Evolutionary conservation across 2,329 filamentous ascomycete species (phyloP).

Genomic region (Monosporascus sp.): DNA sequence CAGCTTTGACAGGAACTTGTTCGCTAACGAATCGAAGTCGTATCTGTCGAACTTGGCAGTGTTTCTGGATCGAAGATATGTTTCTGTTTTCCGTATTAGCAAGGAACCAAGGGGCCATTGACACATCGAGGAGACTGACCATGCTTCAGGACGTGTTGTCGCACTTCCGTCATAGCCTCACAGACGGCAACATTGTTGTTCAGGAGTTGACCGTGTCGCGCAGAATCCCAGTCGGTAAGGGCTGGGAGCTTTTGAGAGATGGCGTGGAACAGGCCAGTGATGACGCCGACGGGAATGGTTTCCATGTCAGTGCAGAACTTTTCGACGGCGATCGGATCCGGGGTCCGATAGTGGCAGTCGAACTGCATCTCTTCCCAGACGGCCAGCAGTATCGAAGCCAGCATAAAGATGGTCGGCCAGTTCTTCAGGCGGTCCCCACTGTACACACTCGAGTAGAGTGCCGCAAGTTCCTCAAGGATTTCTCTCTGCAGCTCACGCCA

Average conservation of each 20-base stretch:
- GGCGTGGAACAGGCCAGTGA: conserved; percentile 93
- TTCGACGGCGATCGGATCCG: conserved; percentile 74
- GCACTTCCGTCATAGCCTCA: conserved; percentile 93
- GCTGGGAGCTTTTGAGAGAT: conserved; percentile 94
- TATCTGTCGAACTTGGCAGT: conserved; percentile 80
- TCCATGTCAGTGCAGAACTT: conserved; percentile 99
- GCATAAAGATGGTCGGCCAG: conserved; percentile 98
- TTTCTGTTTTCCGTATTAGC: conserved; percentile 58
- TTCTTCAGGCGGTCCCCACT: conserved; percentile 96
- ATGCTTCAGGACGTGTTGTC: conserved; percentile 86
- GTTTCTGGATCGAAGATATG: conserved; percentile 75
- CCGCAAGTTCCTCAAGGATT: conserved; percentile 86
- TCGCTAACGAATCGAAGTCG: conserved; percentile 92
- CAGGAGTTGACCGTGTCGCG: conserved; percentile 83
- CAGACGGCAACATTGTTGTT: conserved; percentile 90
- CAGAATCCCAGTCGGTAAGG: conserved; percentile 90
- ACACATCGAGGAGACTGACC: conserved; percentile 52
- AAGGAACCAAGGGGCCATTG: neutral
- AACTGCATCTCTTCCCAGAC: conserved; percentile 99
- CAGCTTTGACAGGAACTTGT: conserved; percentile 95
- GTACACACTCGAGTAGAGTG: conserved; percentile 95
- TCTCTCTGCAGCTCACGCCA: conserved; percentile 97
- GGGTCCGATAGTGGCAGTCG: conserved; percentile 92
- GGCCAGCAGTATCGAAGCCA: conserved; percentile 84
- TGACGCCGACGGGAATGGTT: conserved; percentile 88